A percentile compares a stretch with the other conserved stretches of the same genome.
phyloP scores from a whole-genome alignment of 1,139 yeast species.

The Lodderomyces pseudojiufengensis region DNA sequence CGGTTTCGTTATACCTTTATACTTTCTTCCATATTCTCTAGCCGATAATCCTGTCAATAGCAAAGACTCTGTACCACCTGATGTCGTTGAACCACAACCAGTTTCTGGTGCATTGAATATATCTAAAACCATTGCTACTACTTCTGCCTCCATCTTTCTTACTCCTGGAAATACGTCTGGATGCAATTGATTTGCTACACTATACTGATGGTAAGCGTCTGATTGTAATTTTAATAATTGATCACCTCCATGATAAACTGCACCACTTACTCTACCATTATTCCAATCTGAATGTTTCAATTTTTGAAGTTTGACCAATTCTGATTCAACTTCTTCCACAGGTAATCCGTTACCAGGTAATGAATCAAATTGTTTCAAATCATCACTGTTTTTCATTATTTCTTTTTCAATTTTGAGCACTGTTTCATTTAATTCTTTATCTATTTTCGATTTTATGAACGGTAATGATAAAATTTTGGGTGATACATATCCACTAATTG shows the following conservation, averaged over 20 bases:
- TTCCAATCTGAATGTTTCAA: conserved; percentile 77
- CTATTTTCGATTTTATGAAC: conserved; percentile 52
- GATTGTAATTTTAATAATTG: conserved; percentile 71
- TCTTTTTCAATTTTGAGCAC: conserved; percentile 48
- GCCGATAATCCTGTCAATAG: conserved; percentile 86
- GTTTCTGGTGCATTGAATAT: conserved; percentile 70
- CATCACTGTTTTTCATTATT: conserved; percentile 50
- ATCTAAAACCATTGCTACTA: conserved; percentile 83
- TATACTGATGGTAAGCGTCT: conserved; percentile 67
- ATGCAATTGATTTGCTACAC: conserved; percentile 91
- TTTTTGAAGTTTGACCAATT: conserved; percentile 46
- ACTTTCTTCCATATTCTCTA: conserved; percentile 55
- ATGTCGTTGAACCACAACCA: conserved; percentile 87
- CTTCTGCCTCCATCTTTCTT: conserved; percentile 94
- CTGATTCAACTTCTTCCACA: conserved; percentile 37
- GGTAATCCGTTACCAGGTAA: conserved; percentile 60
- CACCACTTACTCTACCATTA: conserved; percentile 85
- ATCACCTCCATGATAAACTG: conserved; percentile 92
- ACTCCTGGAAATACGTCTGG: conserved; percentile 98
- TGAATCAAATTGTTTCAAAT: conserved; percentile 42
- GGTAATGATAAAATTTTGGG: conserved; percentile 47
- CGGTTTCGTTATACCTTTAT: conserved; percentile 64
- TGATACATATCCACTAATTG: conserved; percentile 19
- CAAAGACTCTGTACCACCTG: conserved; percentile 96
- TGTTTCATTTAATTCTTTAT: conserved; percentile 52